These are phyloP conservation scores for Trametes sp. DNA, from an alignment of 1,284 basidiomycete genomes.

Conservation along the genomic window DNA sequence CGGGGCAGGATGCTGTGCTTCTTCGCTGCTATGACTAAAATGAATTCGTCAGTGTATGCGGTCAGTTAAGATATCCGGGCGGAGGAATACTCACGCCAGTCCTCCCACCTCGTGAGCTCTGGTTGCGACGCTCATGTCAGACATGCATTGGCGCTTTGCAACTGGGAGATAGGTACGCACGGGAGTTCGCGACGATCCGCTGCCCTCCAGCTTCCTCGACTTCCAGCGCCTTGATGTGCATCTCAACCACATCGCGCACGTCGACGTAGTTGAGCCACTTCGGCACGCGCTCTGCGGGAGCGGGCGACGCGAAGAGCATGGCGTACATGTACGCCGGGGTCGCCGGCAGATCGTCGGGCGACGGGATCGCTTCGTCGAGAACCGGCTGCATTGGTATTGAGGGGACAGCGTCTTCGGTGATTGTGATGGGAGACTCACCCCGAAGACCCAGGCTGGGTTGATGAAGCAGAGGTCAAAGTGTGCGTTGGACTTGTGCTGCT, in stretches of 20 bases:
- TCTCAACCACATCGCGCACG: constrained; percentile 63
- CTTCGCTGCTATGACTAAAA: neutral
- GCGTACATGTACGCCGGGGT: constrained; percentile 7
- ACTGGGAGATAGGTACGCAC: constrained; percentile 21
- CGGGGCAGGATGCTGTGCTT: neutral
- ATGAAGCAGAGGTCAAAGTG: constrained; percentile 33
- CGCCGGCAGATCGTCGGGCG: constrained; percentile 20
- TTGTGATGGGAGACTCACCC: constrained; percentile 1
- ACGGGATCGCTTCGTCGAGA: neutral
- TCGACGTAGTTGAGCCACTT: constrained; percentile 54
- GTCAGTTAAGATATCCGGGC: neutral
- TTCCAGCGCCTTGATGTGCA: constrained; percentile 58
- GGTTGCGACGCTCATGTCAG: no score
- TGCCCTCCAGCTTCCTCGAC: constrained; percentile 58
- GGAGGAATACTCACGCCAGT: constrained; percentile 14
- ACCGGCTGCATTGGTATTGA: neutral
- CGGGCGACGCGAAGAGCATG: constrained; percentile 11
- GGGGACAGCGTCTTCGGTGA: no score
- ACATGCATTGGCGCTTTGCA: no score
- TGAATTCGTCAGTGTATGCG: neutral
- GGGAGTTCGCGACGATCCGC: constrained; percentile 52
- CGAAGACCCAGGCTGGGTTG: constrained; percentile 26
- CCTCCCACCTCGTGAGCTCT: constrained; percentile 16
- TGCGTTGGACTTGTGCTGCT: constrained; percentile 28
- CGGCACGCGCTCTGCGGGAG: constrained; percentile 36